Evolutionary conservation across 805 yeast genomes (phyloP).

Genomic region (Kodamaea nitidulidarum): DNA sequence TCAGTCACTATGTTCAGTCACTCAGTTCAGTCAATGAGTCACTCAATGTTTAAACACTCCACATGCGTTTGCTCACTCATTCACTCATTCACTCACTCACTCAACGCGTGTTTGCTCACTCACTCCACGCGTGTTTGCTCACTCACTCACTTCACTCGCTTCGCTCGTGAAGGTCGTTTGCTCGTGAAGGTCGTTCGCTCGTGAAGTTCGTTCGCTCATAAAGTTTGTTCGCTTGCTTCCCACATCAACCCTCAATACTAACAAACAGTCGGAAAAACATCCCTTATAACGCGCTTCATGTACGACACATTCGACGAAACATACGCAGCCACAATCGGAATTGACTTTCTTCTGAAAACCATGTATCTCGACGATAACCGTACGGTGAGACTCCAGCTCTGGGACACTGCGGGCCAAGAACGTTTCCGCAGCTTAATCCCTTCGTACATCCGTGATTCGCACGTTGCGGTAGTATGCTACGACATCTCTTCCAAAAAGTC

Average conservation of each 20-base stretch:
- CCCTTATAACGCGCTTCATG: conserved; percentile 95
- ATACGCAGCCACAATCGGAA: conserved; percentile 95
- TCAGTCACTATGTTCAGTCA: no score
- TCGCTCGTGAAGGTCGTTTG: no score
- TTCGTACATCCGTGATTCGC: conserved; percentile 90
- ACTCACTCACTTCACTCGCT: no score
- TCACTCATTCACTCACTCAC: no score
- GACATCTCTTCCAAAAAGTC: conserved; percentile 86
- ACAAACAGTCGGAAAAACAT: conserved; percentile 80
- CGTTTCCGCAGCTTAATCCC: conserved; percentile 93
- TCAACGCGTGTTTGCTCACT: no score
- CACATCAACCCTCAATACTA: conserved; percentile 9
- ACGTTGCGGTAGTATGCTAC: conserved; percentile 95
- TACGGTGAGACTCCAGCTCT: conserved; percentile 87
- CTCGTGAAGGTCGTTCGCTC: no score
- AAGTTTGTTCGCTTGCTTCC: no score
- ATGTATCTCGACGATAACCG: conserved; percentile 81
- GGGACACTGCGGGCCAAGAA: conserved; percentile 99
- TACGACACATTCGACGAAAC: conserved; percentile 96
- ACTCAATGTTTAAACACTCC: no score
- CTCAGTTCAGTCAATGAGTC: no score
- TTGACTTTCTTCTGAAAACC: conserved; percentile 84
- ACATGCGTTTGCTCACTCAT: no score
- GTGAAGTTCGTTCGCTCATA: no score
- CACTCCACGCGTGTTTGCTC: no score